phyloP scores from a whole-genome alignment of 1,284 basidiomycete genomes.

The Sphaerobolus stellatus region DNA sequence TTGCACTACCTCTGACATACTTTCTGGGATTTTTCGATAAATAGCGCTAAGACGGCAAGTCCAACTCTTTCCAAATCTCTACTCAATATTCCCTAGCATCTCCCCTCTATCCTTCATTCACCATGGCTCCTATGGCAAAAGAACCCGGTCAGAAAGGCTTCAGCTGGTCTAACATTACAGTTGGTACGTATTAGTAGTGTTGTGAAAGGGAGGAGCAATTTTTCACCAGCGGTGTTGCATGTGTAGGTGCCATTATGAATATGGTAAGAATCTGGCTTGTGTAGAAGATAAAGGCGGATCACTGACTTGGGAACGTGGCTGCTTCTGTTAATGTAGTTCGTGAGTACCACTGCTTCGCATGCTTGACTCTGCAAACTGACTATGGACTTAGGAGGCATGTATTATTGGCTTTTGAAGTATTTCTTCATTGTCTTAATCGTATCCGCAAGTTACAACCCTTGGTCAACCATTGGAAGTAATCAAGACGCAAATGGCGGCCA shows the following conservation, averaged over 20 bases:
- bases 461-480: constrained; percentile 98
- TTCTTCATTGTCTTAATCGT: not conserved
- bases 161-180: constrained; percentile 98
- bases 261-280: constrained; percentile 61
- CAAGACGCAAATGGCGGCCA: constrained; percentile 98
- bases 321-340: constrained; percentile 46
- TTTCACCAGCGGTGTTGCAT: constrained; percentile 13
- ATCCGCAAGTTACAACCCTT: constrained; percentile 83
- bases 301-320: constrained; percentile 2
- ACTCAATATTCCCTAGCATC: too few species aligned
- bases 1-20: too few species aligned
- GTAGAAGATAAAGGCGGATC: constrained; percentile 1
- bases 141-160: constrained; percentile 92
- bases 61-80: too few species aligned
- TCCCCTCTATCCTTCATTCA: too few species aligned
- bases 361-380: constrained; percentile 13
- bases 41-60: too few species aligned
- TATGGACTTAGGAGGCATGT: constrained; percentile 26
- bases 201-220: constrained; percentile 17
- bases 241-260: constrained; percentile 96
- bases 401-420: not conserved
- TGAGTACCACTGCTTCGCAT: constrained; percentile 36
- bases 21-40: too few species aligned
- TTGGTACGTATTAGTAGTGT: constrained; percentile 60
- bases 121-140: constrained; percentile 70